Base-by-base conservation (phyloP, 176 grass and related monocot genomes). In the Hordeum marinum region DNA sequence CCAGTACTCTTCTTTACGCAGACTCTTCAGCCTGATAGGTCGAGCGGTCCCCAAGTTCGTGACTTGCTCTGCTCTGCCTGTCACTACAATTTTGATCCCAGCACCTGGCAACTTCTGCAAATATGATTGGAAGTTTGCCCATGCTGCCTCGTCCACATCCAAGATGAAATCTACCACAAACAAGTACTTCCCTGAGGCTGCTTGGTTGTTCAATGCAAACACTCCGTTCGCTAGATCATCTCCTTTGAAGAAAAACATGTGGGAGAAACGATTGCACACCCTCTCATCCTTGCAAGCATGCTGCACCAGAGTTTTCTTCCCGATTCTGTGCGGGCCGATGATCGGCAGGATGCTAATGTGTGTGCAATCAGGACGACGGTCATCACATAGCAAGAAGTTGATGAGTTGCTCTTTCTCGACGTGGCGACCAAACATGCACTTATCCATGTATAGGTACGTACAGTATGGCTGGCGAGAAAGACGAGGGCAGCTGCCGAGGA, bases 211-310 rank as follows among this genome's bases (percentile, higher is more conserved):
- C 4, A 14, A 1, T 0, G 1, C 0, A 21, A 72, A 69, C 12
- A 63, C 37, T 37, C 14, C 31, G 0, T n/a, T 67, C 60, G 5
- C 3, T 3, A 85, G 85, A 63, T 82, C 79, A 43, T 79, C 48
- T 74, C 42, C 60, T 54, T 66, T 40, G 11, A 71, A 58, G 65
- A 77, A 69, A 5, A 29, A 25, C 21, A 72, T 72, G 9, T 72
- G 11, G 17, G 75, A 31, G 82, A 90, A 87, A 46, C 18, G 46
- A 45, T 0, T 32, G 6, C 35, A 36, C 59, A 93, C 77, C 58
- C 77, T 85, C 24, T 86, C 77, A 79, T 93, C 77, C 9, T 68
- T 35, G 82, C 78, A 90, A 82, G 73, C 84, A 83, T 93, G 88
- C 1, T 84, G 85, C 27, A 83, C 82, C 9, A 88, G 82, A 20